Evolutionary conservation across 768 basidiomycete genomes (phyloP), one percentile per base, ranked within the genome.

Genomic region (Flagelloscypha sp.): DNA sequence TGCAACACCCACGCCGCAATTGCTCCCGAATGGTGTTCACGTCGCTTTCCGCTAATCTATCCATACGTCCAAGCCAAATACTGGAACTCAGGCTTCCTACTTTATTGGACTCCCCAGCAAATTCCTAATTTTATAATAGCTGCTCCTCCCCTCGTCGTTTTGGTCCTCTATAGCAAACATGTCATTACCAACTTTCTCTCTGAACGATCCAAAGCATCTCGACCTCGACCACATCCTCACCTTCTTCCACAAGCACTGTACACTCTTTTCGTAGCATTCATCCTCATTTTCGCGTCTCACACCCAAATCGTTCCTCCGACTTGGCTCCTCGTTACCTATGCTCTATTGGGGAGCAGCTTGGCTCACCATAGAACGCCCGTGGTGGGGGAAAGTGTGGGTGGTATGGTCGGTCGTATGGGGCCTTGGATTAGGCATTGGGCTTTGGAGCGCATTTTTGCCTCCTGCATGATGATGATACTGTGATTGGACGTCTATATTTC

Each of bases 101-200:
- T 66, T 3, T 98, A 98, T 57, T 99, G 88, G 88, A 80, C 80
- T 0, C 42, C 62, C 16, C 59, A 70, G 20, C 93, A 99, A 56
- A 47, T 89, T 2, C 95, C 95, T 30, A 95, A 97, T 57, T 85
- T 97, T 52, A 44, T 88, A 41, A 66, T 98, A 37, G 76, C 83
- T 11, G 48, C 74, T 0, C 94, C 94, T 0, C 67, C 82, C 0
- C 69, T 94, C 35, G 27, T 58, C 32, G 59, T 70, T 69, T 36
- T 37, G 56, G 5, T 76, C 72, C 38, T 57, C 61, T 6, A 24
- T 56, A 3, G 42, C 51, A 24, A 56, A 66, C 46, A 46, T 70
- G 23, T 40, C 30, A 8, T 30, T 6, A 5, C 9, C 33, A 16
- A 46, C 16, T 24, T 38, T 11, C 13, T n/a, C 27, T 34, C 32